Percentiles rank a stretch among this genome's conserved stretches.
Conservation (phyloP, 306 rosid species). For the Vigna reflexopilosa region DNA sequence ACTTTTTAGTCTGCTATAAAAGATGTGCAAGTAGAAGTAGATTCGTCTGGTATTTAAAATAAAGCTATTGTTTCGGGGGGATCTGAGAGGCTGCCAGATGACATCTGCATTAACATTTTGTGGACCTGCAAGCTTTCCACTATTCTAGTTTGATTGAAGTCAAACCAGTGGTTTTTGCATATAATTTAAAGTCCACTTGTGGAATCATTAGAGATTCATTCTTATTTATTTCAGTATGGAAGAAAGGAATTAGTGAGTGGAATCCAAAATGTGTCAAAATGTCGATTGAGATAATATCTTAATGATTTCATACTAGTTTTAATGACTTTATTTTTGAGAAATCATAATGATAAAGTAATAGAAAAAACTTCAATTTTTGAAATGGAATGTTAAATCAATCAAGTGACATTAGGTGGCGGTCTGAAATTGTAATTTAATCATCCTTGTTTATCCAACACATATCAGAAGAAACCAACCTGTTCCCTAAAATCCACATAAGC, state of each 20-base stretch:
- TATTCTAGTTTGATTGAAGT: conserved; percentile 20
- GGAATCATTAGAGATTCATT: conserved; percentile 35
- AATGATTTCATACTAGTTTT: neutral
- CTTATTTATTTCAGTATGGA: conserved; percentile 9
- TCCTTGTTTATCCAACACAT: neutral
- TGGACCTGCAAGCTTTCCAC: conserved; percentile 30
- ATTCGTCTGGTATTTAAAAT: neutral
- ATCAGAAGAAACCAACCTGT: conserved; percentile 35
- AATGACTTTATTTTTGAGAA: no score
- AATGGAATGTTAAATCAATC: conserved; percentile 1
- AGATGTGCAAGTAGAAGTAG: neutral
- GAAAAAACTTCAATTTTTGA: no score
- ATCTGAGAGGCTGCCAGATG: conserved; percentile 1
- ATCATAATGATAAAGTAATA: no score
- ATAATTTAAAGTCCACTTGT: conserved; percentile 29
- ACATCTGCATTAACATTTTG: conserved; percentile 37
- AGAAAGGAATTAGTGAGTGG: conserved; percentile 31
- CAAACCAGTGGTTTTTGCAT: conserved; percentile 9
- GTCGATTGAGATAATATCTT: neutral
- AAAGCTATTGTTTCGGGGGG: conserved; percentile 10
- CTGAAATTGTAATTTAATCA: conserved; percentile 31
- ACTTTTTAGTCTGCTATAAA: neutral
- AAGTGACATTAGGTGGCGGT: conserved; percentile 18
- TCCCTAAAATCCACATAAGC: conserved; percentile 38
- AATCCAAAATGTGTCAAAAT: conserved; percentile 26